Evolutionary conservation across 78 protist species (phyloP), one percentile per base, ranked within the genome.

Genomic region (Tieghemostelium lacteum): DNA sequence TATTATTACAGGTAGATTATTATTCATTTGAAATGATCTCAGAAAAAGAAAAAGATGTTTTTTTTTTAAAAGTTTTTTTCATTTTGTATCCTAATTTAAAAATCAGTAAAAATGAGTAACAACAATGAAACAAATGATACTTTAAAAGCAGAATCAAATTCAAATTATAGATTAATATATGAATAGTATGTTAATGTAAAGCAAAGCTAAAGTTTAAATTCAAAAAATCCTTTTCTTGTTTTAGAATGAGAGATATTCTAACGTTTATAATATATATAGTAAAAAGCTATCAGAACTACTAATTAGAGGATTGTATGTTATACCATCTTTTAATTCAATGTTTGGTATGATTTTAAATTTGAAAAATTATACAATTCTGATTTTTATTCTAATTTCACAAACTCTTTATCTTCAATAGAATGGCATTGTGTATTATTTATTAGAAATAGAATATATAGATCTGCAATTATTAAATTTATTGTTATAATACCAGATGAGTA

Each of bases 361-460:
- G 6, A 45, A 6, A 45, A 45, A 45, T 45, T 14, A 45, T 45
- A 6, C 10, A 10, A 45, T 45, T 45, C 6, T 6, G 6, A 6
- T 45, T 10, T 14, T 10, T 45, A 10, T 6, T 45, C 52, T 45
- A 45, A 45, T 10, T 14, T 28, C 22, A 60, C 66, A 26, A 60
- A 28, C 29, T 19, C 6, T 17, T 16, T 39, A 65, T 29, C 19
- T 24, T 31, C 1, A 8, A 50, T 36, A 73, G 88, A 80, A 67
- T 80, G 88, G 88, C 75, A 80, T 66, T 52, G 75, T 49, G 88
- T 80, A 67, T 67, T 80, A 67, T 80, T 80, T 67, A 67, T 80
- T 52, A 65, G 88, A 67, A 80, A 80, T 67, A 80, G 88, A 67
- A 61, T 80, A 80, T 80, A 80, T 67, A 80, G 88, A 80, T 80